These are phyloP conservation scores for Lophiostoma macrostomum DNA, from an alignment of 495 filamentous ascomycete genomes.

Conservation along the genomic window DNA sequence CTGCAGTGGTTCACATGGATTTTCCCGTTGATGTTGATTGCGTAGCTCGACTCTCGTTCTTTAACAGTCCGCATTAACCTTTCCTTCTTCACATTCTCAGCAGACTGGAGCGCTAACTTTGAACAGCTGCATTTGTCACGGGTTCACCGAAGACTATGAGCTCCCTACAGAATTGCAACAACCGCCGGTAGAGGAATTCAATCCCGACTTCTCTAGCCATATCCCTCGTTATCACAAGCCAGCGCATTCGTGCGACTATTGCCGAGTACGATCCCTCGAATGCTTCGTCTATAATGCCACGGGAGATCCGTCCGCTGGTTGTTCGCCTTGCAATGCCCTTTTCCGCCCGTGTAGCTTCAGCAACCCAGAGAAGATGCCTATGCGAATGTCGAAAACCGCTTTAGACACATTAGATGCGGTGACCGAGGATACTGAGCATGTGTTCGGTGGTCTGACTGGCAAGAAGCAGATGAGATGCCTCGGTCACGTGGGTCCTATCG, in stretches of 20 bases:
- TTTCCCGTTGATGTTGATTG: no score
- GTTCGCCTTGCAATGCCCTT: constrained; percentile 75
- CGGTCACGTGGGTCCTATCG: constrained; percentile 39
- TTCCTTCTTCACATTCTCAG: no score
- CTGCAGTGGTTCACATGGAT: no score
- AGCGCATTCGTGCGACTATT: constrained; percentile 67
- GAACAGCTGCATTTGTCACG: constrained; percentile 34
- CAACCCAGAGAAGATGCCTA: constrained; percentile 40
- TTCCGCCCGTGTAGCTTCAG: constrained; percentile 69
- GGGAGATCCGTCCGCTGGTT: constrained; percentile 56
- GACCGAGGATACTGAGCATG: constrained; percentile 47
- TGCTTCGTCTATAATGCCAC: constrained; percentile 56
- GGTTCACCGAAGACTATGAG: constrained; percentile 24
- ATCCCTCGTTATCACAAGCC: constrained; percentile 45
- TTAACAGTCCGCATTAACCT: no score
- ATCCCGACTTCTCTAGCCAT: constrained; percentile 38
- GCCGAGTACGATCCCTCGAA: constrained; percentile 62
- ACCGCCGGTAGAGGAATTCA: neutral
- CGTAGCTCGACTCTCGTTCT: no score
- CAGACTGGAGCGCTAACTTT: no score
- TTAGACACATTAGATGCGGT: constrained; percentile 52
- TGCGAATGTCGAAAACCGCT: constrained; percentile 38
- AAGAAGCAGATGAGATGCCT: constrained; percentile 38
- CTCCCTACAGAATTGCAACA: constrained; percentile 4
- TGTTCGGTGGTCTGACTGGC: constrained; percentile 43